A percentile compares a stretch with the other conserved stretches of the same genome.
Evolutionary conservation across 164 flowering plant genomes (phyloP).

Genomic region (Stephania japonica): DNA sequence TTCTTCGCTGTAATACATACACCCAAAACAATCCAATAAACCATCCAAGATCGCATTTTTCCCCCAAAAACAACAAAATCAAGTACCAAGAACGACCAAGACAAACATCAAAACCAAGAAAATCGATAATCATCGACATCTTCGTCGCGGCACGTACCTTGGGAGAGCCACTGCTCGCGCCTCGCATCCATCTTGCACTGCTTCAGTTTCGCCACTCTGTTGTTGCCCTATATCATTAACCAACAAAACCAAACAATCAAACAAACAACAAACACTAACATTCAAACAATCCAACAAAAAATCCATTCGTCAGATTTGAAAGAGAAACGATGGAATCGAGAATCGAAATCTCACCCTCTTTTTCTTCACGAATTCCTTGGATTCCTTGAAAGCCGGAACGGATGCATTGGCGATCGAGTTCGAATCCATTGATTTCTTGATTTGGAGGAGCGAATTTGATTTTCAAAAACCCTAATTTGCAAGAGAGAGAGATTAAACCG

Average conservation of each 20-base stretch:
- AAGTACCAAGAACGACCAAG: not conserved
- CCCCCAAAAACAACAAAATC: not conserved
- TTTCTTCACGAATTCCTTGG: conserved; percentile 57
- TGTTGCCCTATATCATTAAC: conserved; percentile 33
- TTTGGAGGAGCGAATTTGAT: not conserved
- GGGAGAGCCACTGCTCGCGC: conserved; percentile 57
- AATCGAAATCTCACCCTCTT: conserved; percentile 46
- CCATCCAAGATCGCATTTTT: not conserved
- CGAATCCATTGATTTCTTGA: conserved; percentile 36
- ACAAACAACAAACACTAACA: not conserved
- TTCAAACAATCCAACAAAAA: not conserved
- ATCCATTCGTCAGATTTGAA: not conserved
- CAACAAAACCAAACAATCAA: not conserved
- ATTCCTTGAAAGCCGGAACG: conserved; percentile 37
- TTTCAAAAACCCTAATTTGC: conserved; percentile 9
- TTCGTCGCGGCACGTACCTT: conserved; percentile 6
- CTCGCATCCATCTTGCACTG: conserved; percentile 84
- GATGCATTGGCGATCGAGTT: conserved; percentile 46
- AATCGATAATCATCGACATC: too few species aligned
- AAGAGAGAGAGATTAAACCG: conserved; percentile 1
- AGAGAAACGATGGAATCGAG: not conserved
- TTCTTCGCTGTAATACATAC: conserved; percentile 22
- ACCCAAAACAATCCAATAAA: not conserved
- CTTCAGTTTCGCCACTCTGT: conserved; percentile 78
- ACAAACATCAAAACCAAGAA: too few species aligned